Evolutionary conservation across 2,329 filamentous ascomycete species (phyloP), one percentile per base, ranked within the genome.

Genomic region (Alternaria gaisen): DNA sequence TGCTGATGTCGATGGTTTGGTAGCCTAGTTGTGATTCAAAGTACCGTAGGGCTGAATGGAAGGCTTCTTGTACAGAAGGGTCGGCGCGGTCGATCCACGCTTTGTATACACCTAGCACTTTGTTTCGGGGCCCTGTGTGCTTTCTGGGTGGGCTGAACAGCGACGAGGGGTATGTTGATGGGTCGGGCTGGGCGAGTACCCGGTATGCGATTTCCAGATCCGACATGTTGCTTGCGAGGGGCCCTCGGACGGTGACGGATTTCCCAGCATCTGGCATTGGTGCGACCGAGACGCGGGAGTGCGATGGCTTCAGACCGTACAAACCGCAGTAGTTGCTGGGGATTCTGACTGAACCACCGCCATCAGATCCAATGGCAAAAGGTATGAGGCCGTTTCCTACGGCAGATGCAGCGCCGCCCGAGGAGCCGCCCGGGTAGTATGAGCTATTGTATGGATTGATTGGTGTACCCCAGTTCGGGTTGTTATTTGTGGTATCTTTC

Each of bases 161-260:
- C 8, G 85, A 79, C 18, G 90, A 90, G 8, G 84, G 79, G 0
- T 84, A 81, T 73, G 90, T 85, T 3, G 83, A 78, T 0, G 89
- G 86, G 70, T 97, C 86, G 0, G 92, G 91, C 53, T 88, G 85
- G 2, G 91, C 86, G 85, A 96, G 93, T 69, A 91, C 76, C 51
- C 91, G 88, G 80, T 95, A 97, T n/a, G 91, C 90, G 53, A 93
- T 84, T 63, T 90, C 90, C 6, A 97, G 86, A 71, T 97, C 94
- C 36, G 88, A 83, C 64, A 91, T 91, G 56, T 86, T 94, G 48
- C 87, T 85, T 16, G 92, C 90, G 71, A 97, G 86, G 8, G 94
- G 93, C 0, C 92, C 92, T 7, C 87, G 82, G 16, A 95, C 90
- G 57, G 86, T 87, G 34, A 88, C 88, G 0, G 86, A 90, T 34